A percentile compares a stretch with the other conserved stretches of the same genome.
Conservation (phyloP, 2,329 filamentous ascomycete genomes). For the Talaromyces sp. region DNA sequence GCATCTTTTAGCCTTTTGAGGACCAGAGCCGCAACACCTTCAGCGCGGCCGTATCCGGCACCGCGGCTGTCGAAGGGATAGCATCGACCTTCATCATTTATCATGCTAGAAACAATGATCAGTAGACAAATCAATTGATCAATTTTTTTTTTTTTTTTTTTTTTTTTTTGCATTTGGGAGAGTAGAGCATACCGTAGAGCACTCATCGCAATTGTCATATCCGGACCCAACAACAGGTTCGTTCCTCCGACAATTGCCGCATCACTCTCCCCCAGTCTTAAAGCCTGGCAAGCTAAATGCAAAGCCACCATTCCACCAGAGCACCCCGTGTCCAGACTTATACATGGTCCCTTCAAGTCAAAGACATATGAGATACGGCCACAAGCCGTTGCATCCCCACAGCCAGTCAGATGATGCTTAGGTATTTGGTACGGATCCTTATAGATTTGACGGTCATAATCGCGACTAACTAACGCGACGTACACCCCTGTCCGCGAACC, state of each 20-base stretch:
- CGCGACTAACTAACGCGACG: not conserved
- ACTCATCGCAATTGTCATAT: conserved; percentile 11
- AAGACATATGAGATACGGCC: conserved; percentile 36
- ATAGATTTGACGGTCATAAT: not conserved
- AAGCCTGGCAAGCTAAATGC: conserved; percentile 32
- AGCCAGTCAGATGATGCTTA: not conserved
- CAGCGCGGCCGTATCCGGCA: conserved; percentile 50
- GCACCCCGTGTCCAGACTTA: conserved; percentile 49
- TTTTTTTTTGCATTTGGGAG: no score
- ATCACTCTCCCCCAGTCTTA: conserved; percentile 29
- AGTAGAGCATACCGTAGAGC: not conserved
- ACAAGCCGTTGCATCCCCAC: not conserved
- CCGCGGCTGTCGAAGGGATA: conserved; percentile 27
- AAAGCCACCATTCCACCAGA: conserved; percentile 41
- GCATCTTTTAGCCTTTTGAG: conserved; percentile 51
- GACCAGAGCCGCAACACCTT: conserved; percentile 49
- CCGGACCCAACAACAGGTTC: conserved; percentile 29
- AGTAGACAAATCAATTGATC: not conserved
- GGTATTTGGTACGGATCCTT: not conserved
- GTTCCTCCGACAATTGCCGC: conserved; percentile 26
- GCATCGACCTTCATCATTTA: conserved; percentile 14
- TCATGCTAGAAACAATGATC: not conserved
- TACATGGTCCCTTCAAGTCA: conserved; percentile 38
- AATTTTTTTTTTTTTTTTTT: no score
- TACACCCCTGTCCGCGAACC: not conserved